Evolutionary conservation across 202 grass and related monocot species (phyloP).

Genomic region (Miscanthus sacchariflorus): DNA sequence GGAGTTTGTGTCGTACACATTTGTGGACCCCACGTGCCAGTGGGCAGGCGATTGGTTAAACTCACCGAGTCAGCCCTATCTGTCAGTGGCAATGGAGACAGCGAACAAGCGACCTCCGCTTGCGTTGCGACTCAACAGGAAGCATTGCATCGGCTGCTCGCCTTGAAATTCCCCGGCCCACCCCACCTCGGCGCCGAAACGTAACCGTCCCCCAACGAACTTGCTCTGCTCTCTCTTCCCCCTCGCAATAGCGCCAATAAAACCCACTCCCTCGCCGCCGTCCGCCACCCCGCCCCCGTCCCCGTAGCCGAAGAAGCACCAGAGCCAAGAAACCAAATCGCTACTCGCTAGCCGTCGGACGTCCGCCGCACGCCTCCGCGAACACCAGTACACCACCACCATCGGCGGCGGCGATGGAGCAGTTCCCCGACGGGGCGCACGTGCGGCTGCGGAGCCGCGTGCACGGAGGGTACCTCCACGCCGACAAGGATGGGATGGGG

Average conservation of each 20-base stretch:
- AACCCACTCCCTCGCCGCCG: not conserved
- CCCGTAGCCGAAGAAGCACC: no score
- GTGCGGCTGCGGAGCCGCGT: no score
- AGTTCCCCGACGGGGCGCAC: no score
- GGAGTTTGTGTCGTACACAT: not conserved
- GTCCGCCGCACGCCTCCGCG: no score
- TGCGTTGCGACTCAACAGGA: not conserved
- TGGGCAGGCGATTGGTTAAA: not conserved
- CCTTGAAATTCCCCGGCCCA: not conserved
- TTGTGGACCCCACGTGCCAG: not conserved
- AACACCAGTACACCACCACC: no score
- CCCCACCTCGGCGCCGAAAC: not conserved
- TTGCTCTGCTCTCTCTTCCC: not conserved
- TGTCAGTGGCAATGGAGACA: not conserved
- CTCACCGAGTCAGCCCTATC: not conserved
- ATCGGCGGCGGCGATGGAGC: no score
- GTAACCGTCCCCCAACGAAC: slow-evolving; percentile 20
- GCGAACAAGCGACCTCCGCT: no score
- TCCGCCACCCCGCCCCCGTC: no score
- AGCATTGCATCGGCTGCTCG: not conserved
- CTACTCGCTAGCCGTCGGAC: no score
- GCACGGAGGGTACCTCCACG: no score
- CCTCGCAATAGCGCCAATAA: not conserved
- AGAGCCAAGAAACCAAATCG: no score
- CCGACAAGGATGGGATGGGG: no score